Evolutionary conservation across 2,329 filamentous ascomycete genomes (phyloP), one percentile per base, ranked within the genome.

Genomic region (Xylaria digitata): DNA sequence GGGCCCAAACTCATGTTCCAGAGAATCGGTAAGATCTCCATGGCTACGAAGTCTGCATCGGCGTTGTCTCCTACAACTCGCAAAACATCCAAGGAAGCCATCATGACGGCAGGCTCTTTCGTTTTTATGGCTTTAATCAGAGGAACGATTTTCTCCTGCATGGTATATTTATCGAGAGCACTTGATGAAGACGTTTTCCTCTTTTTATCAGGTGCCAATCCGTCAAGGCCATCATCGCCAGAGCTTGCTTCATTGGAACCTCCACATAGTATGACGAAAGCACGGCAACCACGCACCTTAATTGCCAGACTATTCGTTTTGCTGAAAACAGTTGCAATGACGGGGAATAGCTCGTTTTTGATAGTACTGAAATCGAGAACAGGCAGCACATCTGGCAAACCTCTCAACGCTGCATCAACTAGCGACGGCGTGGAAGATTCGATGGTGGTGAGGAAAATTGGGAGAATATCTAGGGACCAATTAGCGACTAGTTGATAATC

Each of bases 81-180:
- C 71, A 98, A 89, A 0, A 97, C 93, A 62, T 90, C 90, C 40
- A 98, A 83, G 0, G 94, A 91, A 6, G 95, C 94, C 84, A 98
- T 92, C 92, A 98, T 98, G 9, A 99, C 96, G 7, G 94, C 94
- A 0, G 96, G 96, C 78, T 99, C 96, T 77, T 97, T 98, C 0
- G 96, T 99, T 80, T 97, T 98, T 82, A 99, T 98, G 1, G 86
- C 94, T 75, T 92, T 94, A 67, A 99, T 85, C 4, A 98, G 82
- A 0, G 96, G 96, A 0, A 98, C 87, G 40, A 99, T 92, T 82
- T 97, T 98, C 77, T 99, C 96, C 78, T 99, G 96, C 82, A 99
- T 95, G 0, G 96, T 98, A 76, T 96, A 98, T 78, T 98, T 98
- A 82, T 99, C 96, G 32, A 99, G 83, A 2, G 95, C 94, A 1